Evolutionary conservation across 495 filamentous ascomycete genomes (phyloP), one percentile per base, ranked within the genome.

Genomic region (Hypoxylon lienhwacheense): DNA sequence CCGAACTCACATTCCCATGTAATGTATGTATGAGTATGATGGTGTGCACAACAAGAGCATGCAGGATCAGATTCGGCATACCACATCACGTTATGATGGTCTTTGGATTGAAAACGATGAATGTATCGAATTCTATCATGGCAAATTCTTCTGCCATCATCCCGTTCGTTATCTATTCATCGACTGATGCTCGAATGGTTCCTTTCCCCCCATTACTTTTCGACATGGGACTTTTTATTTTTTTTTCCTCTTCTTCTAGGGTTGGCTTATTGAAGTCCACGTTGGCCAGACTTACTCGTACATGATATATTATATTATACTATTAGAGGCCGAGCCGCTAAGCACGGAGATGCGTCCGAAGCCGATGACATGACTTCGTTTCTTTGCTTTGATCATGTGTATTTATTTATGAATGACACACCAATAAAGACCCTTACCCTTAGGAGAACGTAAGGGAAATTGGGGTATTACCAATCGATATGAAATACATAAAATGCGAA

Each of bases 101-200:
- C n/a, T n/a, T n/a, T n/a, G n/a, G n/a, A n/a, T n/a, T n/a, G n/a
- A n/a, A n/a, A n/a, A n/a, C n/a, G n/a, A 50, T 39, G 45, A 15
- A 46, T 36, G 12, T 37, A 36, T 7, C 24, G 33, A 41, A 50
- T 12, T 40, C 28, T 8, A 50, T 40, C 26, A 15, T 41, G 42
- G 47, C 16, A 16, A 33, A 20, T 7, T 25, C 28, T 20, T 36
- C 42, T 42, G 35, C 46, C 4, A 52, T 19, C 25, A 35, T 33
- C 22, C 46, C 21, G 47, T 41, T 50, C 21, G 47, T 41, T 33
- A 21, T 47, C 25, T 12, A n/a, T 43, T 47, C n/a, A 53, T 61
- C 34, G 42, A 56, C 58, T 61, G 58, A 61, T 56, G 32, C 58
- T 61, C 58, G 58, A 49, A 61, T 32, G 58, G 37, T 61, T 29